Percentiles rank a stretch among this genome's conserved stretches.
These are phyloP conservation scores for Solanum gandarillasii DNA, from an alignment of 257 asterid genomes.

Conservation along the genomic window DNA sequence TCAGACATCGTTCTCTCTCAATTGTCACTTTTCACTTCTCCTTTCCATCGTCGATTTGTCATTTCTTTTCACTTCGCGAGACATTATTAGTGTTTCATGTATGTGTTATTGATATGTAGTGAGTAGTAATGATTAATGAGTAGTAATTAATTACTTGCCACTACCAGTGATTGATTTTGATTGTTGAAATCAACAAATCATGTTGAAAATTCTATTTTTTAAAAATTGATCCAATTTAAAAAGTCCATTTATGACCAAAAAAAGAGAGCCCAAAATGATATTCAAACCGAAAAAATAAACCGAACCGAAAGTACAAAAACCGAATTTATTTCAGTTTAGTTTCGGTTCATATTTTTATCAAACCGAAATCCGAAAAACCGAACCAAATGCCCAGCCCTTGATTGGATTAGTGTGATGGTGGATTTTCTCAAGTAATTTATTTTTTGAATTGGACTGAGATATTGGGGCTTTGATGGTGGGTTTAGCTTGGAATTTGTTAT, in stretches of 20 bases:
- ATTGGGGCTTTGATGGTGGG: not conserved
- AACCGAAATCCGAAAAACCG: not conserved
- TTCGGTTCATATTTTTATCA: not conserved
- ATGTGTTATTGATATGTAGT: not conserved
- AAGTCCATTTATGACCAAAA: not conserved
- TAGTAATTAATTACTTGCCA: not conserved
- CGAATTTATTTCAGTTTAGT: not conserved
- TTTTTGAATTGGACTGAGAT: not conserved
- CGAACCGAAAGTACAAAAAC: not conserved
- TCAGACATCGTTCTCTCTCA: not conserved
- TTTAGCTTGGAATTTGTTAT: not conserved
- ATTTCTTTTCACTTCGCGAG: not conserved
- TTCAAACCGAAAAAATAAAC: no score
- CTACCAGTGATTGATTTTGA: not conserved
- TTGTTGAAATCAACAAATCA: not conserved
- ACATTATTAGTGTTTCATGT: not conserved
- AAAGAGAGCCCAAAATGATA: not conserved
- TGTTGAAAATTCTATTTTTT: not conserved
- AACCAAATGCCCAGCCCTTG: not conserved
- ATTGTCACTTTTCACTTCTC: not conserved
- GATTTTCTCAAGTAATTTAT: not conserved
- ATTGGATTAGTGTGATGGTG: not conserved
- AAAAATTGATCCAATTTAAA: not conserved
- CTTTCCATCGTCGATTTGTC: not conserved
- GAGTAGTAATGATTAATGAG: not conserved